Conservation (phyloP, 1,284 basidiomycete genomes). For the Sparassis latifolia region DNA sequence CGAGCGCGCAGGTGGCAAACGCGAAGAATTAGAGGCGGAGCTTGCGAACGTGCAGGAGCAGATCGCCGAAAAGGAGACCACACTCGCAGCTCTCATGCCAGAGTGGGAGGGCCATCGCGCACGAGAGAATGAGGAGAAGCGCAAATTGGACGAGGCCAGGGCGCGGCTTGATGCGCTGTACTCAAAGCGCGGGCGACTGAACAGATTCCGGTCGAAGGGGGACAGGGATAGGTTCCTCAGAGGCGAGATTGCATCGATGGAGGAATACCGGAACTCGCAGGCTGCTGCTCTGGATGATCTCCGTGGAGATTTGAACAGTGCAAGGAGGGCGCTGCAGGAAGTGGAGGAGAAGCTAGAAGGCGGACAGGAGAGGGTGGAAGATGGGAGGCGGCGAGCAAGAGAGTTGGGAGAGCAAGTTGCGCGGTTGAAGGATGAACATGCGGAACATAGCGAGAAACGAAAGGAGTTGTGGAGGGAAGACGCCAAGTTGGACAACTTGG, state of each 20-base stretch:
- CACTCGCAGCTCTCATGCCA: slow-evolving; percentile 58
- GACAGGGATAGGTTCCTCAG: slow-evolving; percentile 79
- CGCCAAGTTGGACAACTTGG: slow-evolving; percentile 76
- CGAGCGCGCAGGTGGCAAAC: slow-evolving; percentile 54
- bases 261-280: slow-evolving; percentile 49
- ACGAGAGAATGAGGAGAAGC: slow-evolving; percentile 61
- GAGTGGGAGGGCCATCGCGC: slow-evolving; percentile 55
- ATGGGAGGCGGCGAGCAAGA: slow-evolving; percentile 64
- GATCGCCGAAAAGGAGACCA: slow-evolving; percentile 58
- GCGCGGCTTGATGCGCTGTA: slow-evolving; percentile 70
- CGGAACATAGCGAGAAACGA: slow-evolving; percentile 69
- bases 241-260: slow-evolving; percentile 68
- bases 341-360: slow-evolving; percentile 56
- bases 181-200: slow-evolving; percentile 83
- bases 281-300: slow-evolving; percentile 41
- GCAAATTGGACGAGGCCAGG: slow-evolving; percentile 66
- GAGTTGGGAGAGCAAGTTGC: slow-evolving; percentile 64
- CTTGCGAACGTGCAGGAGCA: slow-evolving; percentile 53
- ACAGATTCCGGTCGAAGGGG: slow-evolving; percentile 77
- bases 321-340: slow-evolving; percentile 44
- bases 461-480: slow-evolving; percentile 97
- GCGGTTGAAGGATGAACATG: slow-evolving; percentile 65
- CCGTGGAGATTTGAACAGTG: slow-evolving; percentile 38
- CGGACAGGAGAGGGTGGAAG: slow-evolving; percentile 67
- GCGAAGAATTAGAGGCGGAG: slow-evolving; percentile 62